Conservation (phyloP, 139 green algal genomes). For the Limnomonas spitsbergensis region DNA sequence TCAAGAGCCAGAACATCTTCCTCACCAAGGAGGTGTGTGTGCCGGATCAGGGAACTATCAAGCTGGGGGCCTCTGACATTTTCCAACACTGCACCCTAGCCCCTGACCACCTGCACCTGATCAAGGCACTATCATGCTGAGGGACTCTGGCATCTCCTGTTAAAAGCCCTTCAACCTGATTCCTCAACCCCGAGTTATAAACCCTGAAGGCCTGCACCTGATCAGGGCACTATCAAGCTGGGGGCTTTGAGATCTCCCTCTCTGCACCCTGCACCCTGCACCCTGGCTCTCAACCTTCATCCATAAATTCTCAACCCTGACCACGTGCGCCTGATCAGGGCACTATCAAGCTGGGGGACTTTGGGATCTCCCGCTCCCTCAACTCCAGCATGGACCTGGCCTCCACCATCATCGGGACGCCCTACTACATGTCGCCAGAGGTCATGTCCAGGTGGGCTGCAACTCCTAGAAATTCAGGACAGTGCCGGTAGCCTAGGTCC, state of each 20-base stretch:
- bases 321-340: no score
- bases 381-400: constrained; percentile 44
- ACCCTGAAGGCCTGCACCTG: no score
- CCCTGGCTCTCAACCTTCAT: no score
- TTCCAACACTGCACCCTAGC: no score
- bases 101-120: no score
- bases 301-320: no score
- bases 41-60: neutral
- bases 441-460: constrained; percentile 30
- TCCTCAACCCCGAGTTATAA: no score
- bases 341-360: constrained; percentile 57
- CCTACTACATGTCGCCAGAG: constrained; percentile 70
- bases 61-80: constrained; percentile 39
- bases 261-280: no score
- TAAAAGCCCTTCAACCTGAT: no score
- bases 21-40: constrained; percentile 17
- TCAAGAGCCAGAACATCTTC: constrained; percentile 50
- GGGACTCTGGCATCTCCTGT: no score
- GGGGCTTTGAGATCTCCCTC: neutral
- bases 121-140: constrained; percentile 12
- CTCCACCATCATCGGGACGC: constrained; percentile 56
- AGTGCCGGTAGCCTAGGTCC: no score
- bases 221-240: constrained; percentile 1
- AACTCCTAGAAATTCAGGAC: no score
- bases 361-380: constrained; percentile 50